phyloP scores from a whole-genome alignment of 2,329 filamentous ascomycete species.

The Fusarium sp. region DNA sequence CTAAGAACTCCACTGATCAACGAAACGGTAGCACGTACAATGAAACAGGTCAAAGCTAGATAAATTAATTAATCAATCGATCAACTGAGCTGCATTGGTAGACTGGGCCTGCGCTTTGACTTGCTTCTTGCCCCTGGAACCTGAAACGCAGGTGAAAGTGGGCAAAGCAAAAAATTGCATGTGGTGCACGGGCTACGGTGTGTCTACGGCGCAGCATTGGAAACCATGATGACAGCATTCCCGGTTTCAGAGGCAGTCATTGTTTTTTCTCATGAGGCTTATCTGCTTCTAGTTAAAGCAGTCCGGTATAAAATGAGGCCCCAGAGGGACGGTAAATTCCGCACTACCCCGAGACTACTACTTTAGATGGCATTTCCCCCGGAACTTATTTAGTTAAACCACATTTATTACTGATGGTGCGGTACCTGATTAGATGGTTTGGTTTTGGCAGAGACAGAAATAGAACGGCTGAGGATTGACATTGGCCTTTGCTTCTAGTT shows the following conservation, averaged over 20 bases:
- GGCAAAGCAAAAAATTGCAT: neutral
- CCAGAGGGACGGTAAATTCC: conserved; percentile 7
- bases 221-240: conserved; percentile 12
- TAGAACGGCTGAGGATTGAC: neutral
- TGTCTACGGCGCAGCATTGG: neutral
- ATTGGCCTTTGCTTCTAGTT: neutral
- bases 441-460: neutral
- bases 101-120: conserved; percentile 12
- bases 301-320: neutral
- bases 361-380: neutral
- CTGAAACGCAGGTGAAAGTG: conserved; percentile 25
- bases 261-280: neutral
- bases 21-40: conserved; percentile 11
- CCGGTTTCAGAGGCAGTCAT: conserved; percentile 6
- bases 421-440: neutral
- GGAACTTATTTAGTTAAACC: neutral
- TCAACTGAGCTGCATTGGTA: neutral
- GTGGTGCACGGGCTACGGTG: neutral
- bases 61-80: neutral
- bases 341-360: neutral
- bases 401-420: neutral
- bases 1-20: conserved; percentile 16
- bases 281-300: neutral
- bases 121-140: conserved; percentile 5
- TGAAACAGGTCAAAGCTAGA: conserved; percentile 11